Conservation (phyloP, 352 stramenopile genomes). For the Peronospora tabacina region DNA sequence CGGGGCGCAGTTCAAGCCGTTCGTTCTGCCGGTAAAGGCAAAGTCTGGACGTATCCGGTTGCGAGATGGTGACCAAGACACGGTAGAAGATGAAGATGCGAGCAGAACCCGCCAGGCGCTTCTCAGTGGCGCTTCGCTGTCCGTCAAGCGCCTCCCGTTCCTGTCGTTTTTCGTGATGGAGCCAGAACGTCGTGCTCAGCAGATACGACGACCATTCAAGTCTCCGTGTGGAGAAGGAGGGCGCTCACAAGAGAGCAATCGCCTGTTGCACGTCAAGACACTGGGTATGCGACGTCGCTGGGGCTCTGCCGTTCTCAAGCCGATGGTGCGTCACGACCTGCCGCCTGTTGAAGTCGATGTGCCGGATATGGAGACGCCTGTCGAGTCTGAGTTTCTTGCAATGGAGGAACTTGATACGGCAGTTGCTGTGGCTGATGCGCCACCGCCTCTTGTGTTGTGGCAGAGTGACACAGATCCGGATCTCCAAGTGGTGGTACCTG, state of each 20-base stretch:
- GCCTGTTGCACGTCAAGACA: constrained; percentile 73
- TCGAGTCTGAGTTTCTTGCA: constrained; percentile 19
- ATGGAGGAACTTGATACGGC: constrained; percentile 18
- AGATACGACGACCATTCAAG: constrained; percentile 65
- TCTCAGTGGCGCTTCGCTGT: constrained; percentile 40
- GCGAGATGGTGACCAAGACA: constrained; percentile 18
- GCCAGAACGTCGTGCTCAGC: constrained; percentile 42
- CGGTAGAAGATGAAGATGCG: constrained; percentile 31
- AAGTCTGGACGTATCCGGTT: constrained; percentile 2
- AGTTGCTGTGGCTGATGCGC: constrained; percentile 25
- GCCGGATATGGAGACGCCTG: constrained; percentile 40
- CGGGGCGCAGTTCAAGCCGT: constrained; percentile 60
- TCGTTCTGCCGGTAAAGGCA: constrained; percentile 61
- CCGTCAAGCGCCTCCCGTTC: constrained; percentile 74
- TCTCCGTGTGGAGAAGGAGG: constrained; percentile 53
- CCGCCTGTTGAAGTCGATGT: constrained; percentile 56
- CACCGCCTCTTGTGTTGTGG: constrained; percentile 76
- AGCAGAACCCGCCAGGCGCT: constrained; percentile 45
- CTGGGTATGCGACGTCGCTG: constrained; percentile 72
- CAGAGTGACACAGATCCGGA: constrained; percentile 56
- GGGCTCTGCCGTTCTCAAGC: constrained; percentile 36
- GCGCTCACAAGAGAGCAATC: constrained; percentile 66
- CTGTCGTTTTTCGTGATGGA: constrained; percentile 75
- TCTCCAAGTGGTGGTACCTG: constrained; percentile 70
- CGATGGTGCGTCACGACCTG: constrained; percentile 58